Base-by-base conservation (phyloP, 23 red algal species). In the Gracilaria gracilis region DNA sequence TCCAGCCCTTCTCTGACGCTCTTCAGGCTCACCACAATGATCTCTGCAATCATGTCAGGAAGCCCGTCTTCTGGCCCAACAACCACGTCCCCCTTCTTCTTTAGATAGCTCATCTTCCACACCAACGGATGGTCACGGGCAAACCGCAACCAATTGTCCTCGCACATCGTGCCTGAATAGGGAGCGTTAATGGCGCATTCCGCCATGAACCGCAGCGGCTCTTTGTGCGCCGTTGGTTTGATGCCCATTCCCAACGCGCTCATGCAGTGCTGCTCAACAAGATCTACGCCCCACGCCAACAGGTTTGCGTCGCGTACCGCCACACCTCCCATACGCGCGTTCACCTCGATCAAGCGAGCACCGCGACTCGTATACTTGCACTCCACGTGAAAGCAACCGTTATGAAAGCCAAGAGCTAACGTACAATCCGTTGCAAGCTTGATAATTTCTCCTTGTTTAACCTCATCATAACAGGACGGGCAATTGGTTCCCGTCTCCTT, bases 251-350 rank as follows among this genome's bases (percentile, higher is more conserved):
- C 46, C 17, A 96, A 85, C 53, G 81, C 85, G 24, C 40, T 66
- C 97, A 99, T 99, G 71, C 80, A 81, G 73, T 99, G 97, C 58
- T 99, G 91, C 61, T 99, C 97, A 25, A 99, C 97, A 32, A 99
- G 70, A 64, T 99, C 97, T 19, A 99, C 97, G 59, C 97, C 97
- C 97, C 97, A 99, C 36, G 79, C 91, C 32, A 78, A 21, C 25
- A 86, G 80, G 59, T 99, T 96, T 14, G 87, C 85, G 75, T 99
- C 94, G 24, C 80, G 78, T 25, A 99, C 94, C 28, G 93, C 94
- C 46, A 95, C 94, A 31, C 97, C 97, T 47, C 97, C 97, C 97
- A 99, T 99, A 11, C 97, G 91, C 29, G 94, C 97, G 65, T 99
- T 99, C 61, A 99, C 94, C 62, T 99, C 97, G 57, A 99, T 99